Evolutionary conservation across 805 yeast genomes (phyloP).

Genomic region (Lipomyces yamadae): DNA sequence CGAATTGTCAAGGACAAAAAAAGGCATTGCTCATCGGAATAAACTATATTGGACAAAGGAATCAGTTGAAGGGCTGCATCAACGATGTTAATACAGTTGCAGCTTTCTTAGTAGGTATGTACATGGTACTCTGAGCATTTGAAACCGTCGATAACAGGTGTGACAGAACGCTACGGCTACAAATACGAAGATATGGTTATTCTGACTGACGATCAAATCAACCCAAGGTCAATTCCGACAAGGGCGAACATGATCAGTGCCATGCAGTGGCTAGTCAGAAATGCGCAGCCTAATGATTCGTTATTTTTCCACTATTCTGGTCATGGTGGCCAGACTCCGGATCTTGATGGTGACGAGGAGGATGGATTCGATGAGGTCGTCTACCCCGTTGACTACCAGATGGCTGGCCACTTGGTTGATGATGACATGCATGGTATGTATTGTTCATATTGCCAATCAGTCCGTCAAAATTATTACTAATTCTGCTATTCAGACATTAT

Average conservation of each 20-base stretch:
- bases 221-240: slow-evolving; percentile 59
- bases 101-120: slow-evolving; percentile 34
- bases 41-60: slow-evolving; percentile 70
- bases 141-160: slow-evolving; percentile 41
- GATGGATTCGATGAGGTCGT: slow-evolving; percentile 75
- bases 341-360: slow-evolving; percentile 73
- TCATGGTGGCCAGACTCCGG: slow-evolving; percentile 79
- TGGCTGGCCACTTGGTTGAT: slow-evolving; percentile 70
- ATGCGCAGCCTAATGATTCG: slow-evolving; percentile 76
- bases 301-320: slow-evolving; percentile 84
- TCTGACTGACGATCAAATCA: slow-evolving; percentile 50
- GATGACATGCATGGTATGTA: slow-evolving; percentile 65
- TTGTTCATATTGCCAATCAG: background rate
- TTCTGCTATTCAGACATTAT: slow-evolving; percentile 48
- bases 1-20: slow-evolving; percentile 70
- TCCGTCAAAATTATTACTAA: background rate
- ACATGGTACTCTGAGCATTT: background rate
- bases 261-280: slow-evolving; percentile 78
- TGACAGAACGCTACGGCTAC: slow-evolving; percentile 38
- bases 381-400: slow-evolving; percentile 74
- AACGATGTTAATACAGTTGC: slow-evolving; percentile 67
- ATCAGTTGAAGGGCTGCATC: slow-evolving; percentile 74
- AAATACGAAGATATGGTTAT: slow-evolving; percentile 42
- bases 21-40: slow-evolving; percentile 81
- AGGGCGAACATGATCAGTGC: slow-evolving; percentile 73